Percentiles rank a stretch among this genome's conserved stretches.
Evolutionary conservation across 148 eudicot genomes (phyloP).

Genomic region (Silene latifolia): DNA sequence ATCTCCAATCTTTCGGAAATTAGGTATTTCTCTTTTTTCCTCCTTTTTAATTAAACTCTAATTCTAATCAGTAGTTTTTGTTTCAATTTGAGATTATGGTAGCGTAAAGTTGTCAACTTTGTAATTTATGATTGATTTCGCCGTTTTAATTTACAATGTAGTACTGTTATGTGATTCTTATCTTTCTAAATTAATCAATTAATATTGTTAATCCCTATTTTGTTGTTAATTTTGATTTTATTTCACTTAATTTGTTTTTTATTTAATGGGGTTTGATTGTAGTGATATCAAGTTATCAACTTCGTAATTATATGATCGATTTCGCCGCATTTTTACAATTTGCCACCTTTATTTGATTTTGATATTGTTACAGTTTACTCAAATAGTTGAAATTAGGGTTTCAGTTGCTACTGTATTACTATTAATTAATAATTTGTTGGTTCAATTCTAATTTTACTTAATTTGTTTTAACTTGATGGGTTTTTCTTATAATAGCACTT

Average conservation of each 20-base stretch:
- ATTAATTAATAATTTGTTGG: background rate
- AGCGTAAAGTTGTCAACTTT: too few relatives aligned
- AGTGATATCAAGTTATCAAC: background rate
- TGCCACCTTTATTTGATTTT: slow-evolving; percentile 7
- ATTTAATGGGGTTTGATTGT: background rate
- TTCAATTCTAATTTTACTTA: background rate
- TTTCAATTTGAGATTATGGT: background rate
- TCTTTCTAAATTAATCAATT: background rate
- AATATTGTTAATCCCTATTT: background rate
- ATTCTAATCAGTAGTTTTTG: background rate
- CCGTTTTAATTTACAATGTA: background rate
- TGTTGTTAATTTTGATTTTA: background rate
- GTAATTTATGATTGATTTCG: background rate
- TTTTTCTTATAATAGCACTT: background rate
- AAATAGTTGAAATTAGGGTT: too few relatives aligned
- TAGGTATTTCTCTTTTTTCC: background rate
- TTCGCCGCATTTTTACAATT: background rate
- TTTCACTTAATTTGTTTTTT: background rate
- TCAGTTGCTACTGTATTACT: too few relatives aligned
- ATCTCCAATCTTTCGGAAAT: background rate
- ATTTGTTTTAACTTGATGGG: too few relatives aligned
- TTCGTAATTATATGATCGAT: background rate
- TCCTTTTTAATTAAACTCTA: background rate
- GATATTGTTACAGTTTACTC: background rate
- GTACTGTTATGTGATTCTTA: background rate